Conservation (phyloP, 176 grass and related monocot species). For the Sorghum bicolor region Sorghum_bicolor_NCBIv3 NC_012876.2:5361001-5361500, state of each 20-base stretch:
- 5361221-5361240: constrained; percentile 8
- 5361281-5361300: constrained; percentile 19
- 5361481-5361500: not conserved
- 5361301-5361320: constrained; percentile 24
- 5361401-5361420: not conserved
- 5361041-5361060: not conserved
- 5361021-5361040: not conserved
- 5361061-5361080: not conserved
- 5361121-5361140: not conserved
- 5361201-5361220: constrained; percentile 32
- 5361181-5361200: not conserved
- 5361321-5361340: constrained; percentile 49
- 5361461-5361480: not conserved
- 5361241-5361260: not conserved
- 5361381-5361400: constrained; percentile 19
- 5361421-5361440: constrained; percentile 51
- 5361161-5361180: constrained; percentile 26
- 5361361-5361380: constrained; percentile 31
- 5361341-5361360: constrained; percentile 19
- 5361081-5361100: constrained; percentile 23
- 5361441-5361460: not conserved
- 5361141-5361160: constrained; percentile 25
- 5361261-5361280: constrained; percentile 17
- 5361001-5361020: not conserved
- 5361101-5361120: constrained; percentile 10